Base-by-base conservation (phyloP, 371 early-diverging fungal species). In the Lichtheimia ornata region DNA sequence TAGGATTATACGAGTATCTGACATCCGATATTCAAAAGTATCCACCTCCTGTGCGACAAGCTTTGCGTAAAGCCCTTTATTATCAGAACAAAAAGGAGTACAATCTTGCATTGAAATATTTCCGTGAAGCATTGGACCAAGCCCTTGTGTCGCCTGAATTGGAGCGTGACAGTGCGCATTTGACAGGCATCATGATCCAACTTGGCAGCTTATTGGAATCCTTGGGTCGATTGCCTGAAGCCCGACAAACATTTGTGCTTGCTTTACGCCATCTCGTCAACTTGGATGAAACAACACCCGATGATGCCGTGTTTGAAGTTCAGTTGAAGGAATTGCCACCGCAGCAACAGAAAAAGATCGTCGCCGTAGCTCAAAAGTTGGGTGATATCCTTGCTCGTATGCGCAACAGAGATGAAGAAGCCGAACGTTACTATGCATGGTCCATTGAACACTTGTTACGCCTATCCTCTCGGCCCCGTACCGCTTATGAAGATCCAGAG, bases 161-260 rank as follows among this genome's bases (percentile, higher is more conserved):
- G 49, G 79, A 76, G 22, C 70, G 71, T 5, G 66, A 84, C 20
- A 81, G 82, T 0, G 79, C 84, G 0, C 84, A 84, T 12, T 72
- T 88, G 24, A 86, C 84, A 0, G 86, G 88, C 7, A 86, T 88
- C 43, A 77, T 88, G 79, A 86, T 88, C 55, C 88, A 85, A 49
- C 56, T 83, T 6, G 88, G 84, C 1, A 66, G 76, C 1, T 44
- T 84, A 45, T 74, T 83, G 18, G 83, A 85, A 55, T 67, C 69
- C 2, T 50, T 84, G 67, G 84, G 79, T 0, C 69, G 75, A n/a
- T 56, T 66, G 4, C 73, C 74, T 28, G 84, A 88, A 40, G 88
- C 88, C 2, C 70, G 81, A 30, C 77, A 81, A 44, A 79, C 83
- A 2, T 63, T 84, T 28, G 67, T 64, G 0, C 64, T 77, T 61